These are phyloP conservation scores for Mayamaea pseudoterrestris DNA, from an alignment of 108 stramenopile genomes.

Conservation along the genomic window DNA sequence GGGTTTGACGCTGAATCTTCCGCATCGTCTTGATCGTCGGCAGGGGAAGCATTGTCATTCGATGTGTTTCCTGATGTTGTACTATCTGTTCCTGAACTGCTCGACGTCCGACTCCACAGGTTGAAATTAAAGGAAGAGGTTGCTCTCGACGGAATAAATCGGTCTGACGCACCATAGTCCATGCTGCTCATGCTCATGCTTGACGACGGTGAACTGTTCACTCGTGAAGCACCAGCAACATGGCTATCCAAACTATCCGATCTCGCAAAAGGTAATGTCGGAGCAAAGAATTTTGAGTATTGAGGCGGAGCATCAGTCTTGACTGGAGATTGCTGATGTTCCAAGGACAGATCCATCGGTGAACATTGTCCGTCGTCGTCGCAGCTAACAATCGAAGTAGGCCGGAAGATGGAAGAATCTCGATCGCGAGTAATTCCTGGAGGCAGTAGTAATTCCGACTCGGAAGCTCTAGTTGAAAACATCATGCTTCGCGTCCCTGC, in stretches of 20 bases:
- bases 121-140: slow-evolving; percentile 43
- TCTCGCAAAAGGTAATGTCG: neutral
- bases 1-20: neutral
- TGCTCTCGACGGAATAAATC: slow-evolving; percentile 72
- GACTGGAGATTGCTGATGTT: neutral
- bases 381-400: slow-evolving; percentile 22
- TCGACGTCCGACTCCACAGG: slow-evolving; percentile 20
- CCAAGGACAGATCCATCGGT: neutral
- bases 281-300: neutral
- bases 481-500: neutral
- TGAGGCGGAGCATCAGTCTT: neutral
- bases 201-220: neutral
- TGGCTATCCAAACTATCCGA: neutral
- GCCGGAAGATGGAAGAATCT: slow-evolving; percentile 25
- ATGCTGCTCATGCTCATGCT: neutral
- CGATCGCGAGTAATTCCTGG: slow-evolving; percentile 22
- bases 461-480: neutral
- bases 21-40: slow-evolving; percentile 1
- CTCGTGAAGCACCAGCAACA: neutral
- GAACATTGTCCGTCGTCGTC: neutral
- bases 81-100: neutral
- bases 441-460: neutral
- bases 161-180: slow-evolving; percentile 30
- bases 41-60: slow-evolving; percentile 1
- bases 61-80: slow-evolving; percentile 5